phyloP scores from a whole-genome alignment of 371 early-diverging fungal species.

The Mucor mucedo region DNA sequence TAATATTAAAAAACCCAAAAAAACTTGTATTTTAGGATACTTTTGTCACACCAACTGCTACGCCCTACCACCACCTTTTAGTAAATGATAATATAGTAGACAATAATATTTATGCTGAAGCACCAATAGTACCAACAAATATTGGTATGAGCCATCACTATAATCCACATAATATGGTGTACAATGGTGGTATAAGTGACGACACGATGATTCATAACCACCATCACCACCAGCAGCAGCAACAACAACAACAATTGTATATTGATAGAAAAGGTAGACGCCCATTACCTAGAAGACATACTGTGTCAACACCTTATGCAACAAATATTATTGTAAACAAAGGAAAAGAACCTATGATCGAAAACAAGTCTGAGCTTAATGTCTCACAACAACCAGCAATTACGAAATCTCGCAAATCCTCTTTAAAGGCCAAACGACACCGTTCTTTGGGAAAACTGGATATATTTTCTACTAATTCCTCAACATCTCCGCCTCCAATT shows the following conservation, averaged over 20 bases:
- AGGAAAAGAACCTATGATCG: conserved; percentile 8
- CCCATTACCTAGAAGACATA: conserved; percentile 50
- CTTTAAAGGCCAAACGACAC: conserved; percentile 44
- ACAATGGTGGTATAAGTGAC: conserved; percentile 8
- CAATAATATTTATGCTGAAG: conserved; percentile 6
- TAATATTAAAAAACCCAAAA: conserved; percentile 1
- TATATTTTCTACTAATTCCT: conserved; percentile 16
- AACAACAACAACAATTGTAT: conserved; percentile 10
- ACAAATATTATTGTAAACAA: conserved; percentile 9
- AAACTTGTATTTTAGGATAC: conserved; percentile 16
- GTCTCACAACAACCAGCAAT: background rate
- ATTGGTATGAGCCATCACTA: conserved; percentile 10
- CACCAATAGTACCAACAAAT: conserved; percentile 14
- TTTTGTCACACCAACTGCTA: conserved; percentile 15
- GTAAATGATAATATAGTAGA: background rate
- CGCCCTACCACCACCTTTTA: conserved; percentile 7
- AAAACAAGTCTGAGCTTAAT: conserved; percentile 9
- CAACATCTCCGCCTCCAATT: conserved; percentile 20
- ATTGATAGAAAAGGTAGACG: conserved; percentile 27
- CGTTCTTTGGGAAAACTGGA: conserved; percentile 46
- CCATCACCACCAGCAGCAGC: conserved; percentile 8
- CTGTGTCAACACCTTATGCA: conserved; percentile 47
- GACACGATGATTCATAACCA: conserved; percentile 6
- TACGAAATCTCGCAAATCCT: conserved; percentile 31
- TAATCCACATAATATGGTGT: conserved; percentile 6